A percentile compares a stretch with the other conserved stretches of the same genome.
Evolutionary conservation across 2,329 filamentous ascomycete species (phyloP).

Genomic region (Lasiodiplodia theobromae): DNA sequence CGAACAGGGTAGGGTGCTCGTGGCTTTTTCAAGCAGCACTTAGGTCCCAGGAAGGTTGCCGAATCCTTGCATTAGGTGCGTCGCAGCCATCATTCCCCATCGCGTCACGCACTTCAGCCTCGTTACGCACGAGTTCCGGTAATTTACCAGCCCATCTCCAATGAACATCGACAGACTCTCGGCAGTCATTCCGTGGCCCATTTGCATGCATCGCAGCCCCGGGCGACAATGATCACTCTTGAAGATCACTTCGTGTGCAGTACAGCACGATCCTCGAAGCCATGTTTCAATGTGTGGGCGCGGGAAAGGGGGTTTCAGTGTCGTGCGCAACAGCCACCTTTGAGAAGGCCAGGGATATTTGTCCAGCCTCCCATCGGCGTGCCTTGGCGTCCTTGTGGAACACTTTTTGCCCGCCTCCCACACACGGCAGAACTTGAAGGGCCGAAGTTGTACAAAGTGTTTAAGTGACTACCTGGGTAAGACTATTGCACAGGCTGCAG

Average conservation of each 20-base stretch:
- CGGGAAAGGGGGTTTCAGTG: background rate
- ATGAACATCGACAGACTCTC: background rate
- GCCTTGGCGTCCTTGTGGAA: background rate
- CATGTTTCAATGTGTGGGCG: background rate
- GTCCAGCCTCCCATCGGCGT: background rate
- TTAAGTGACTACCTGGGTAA: background rate
- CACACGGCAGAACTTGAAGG: background rate
- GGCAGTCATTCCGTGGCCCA: background rate
- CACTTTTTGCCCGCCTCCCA: background rate
- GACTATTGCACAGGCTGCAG: background rate
- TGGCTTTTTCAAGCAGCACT: background rate
- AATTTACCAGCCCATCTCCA: background rate
- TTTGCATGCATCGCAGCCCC: no score
- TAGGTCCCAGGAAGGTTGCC: background rate
- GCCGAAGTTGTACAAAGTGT: background rate
- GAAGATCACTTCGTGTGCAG: background rate
- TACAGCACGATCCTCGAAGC: background rate
- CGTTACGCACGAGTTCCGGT: background rate
- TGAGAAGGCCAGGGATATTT: background rate
- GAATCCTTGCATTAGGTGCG: background rate
- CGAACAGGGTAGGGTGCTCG: background rate
- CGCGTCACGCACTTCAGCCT: slow-evolving; percentile 1
- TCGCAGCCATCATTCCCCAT: slow-evolving; percentile 14
- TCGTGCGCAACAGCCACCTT: background rate
- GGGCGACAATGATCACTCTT: background rate